Evolutionary conservation across 768 basidiomycete genomes (phyloP).

Genomic region (Boletus speciosus): DNA sequence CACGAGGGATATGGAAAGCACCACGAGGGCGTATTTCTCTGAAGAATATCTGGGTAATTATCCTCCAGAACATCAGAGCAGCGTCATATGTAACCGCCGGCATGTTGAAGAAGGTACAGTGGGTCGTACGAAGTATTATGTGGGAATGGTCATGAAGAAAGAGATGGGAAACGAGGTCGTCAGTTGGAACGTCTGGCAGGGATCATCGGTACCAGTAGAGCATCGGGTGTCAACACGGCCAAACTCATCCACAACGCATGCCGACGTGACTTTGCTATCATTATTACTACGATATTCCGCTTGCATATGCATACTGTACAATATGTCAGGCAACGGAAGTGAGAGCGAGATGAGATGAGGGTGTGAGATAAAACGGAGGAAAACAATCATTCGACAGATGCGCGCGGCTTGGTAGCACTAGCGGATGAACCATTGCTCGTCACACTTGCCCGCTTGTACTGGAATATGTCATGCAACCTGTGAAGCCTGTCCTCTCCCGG

Average conservation of each 20-base stretch:
- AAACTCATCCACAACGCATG: slow-evolving; percentile 13
- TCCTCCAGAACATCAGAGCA: slow-evolving; percentile 80
- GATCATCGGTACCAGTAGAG: neutral
- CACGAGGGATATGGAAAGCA: slow-evolving; percentile 88
- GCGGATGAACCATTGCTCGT: slow-evolving; percentile 41
- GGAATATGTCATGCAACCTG: slow-evolving; percentile 76
- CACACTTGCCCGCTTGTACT: slow-evolving; percentile 69
- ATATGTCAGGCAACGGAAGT: slow-evolving; percentile 21
- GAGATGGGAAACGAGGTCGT: neutral
- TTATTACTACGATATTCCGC: slow-evolving; percentile 23
- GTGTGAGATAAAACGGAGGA: slow-evolving; percentile 16
- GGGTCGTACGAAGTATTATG: slow-evolving; percentile 7
- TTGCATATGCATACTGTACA: slow-evolving; percentile 30
- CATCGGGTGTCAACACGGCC: slow-evolving; percentile 24
- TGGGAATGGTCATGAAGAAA: slow-evolving; percentile 10
- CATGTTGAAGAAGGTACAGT: slow-evolving; percentile 15
- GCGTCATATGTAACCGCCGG: slow-evolving; percentile 54
- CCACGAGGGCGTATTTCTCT: slow-evolving; percentile 92
- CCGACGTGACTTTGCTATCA: slow-evolving; percentile 1
- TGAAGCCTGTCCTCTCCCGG: slow-evolving; percentile 64
- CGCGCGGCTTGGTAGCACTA: slow-evolving; percentile 14
- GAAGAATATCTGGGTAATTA: slow-evolving; percentile 92
- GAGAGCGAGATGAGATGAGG: slow-evolving; percentile 8
- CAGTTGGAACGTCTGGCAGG: neutral
- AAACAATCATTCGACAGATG: slow-evolving; percentile 20